Evolutionary conservation across 371 early-diverging fungal species (phyloP), one percentile per base, ranked within the genome.

Genomic region (Funneliformis caledonium): DNA sequence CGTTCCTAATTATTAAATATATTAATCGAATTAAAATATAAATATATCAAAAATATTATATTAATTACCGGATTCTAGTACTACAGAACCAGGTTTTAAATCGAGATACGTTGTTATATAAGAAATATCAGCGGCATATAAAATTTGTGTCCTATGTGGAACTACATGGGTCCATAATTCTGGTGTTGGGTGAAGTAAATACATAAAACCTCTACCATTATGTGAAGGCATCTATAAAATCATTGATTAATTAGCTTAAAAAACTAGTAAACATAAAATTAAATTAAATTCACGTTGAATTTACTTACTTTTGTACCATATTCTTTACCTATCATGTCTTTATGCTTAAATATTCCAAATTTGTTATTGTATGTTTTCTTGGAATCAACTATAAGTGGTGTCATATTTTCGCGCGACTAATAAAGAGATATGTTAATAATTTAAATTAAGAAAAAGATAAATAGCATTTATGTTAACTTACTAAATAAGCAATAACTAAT

Each of bases 101-200:
- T 96, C 94, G 45, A 98, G 89, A 79, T 89, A 88, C 47, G 90
- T 83, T 14, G 93, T 91, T 52, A 98, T 94, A 68, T 96, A 92
- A 16, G 98, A 93, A 82, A 97, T 97, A 84, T 98, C 99, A 31
- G 97, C 92, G 76, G 92, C 83, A 82, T 98, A 98, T 45, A 98
- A 85, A 73, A 98, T 98, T 86, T 98, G 98, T 9, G 99, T 98
- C 74, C 99, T 92, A 85, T 98, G 98, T 16, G 97, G 96, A 45
- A 98, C 86, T 19, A 91, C 89, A 75, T 91, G 85, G 1, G 98
- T 97, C 99, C 99, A 98, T 47, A 98, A 90, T 81, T 97, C 98
- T 3, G 98, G 97, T 9, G 98, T 97, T 19, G 97, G 98, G 80
- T 94, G 92, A 48, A 98, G 89, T 37, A 97, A 85, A 82, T 95